Evolutionary conservation across 176 grass and related monocot genomes (phyloP).

Genomic region (Thalia dealbata): DNA sequence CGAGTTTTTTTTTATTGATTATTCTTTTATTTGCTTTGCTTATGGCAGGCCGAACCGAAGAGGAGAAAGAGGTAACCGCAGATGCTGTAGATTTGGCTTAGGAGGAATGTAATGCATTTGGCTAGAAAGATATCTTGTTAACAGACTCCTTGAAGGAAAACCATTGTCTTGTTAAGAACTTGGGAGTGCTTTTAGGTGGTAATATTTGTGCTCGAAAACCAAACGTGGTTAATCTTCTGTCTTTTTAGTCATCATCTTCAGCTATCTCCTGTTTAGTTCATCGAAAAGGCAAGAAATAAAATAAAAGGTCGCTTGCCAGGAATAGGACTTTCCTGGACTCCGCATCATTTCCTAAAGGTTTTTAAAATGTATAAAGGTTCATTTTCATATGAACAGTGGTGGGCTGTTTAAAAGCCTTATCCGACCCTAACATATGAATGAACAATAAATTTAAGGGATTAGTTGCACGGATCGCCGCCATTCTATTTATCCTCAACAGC

Average conservation of each 20-base stretch:
- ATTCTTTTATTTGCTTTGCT: neutral
- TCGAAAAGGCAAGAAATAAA: neutral
- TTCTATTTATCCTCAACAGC: too few relatives aligned
- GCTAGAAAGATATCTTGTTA: conserved; percentile 25
- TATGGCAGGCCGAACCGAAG: conserved; percentile 57
- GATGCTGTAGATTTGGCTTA: conserved; percentile 3
- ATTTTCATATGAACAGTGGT: too few relatives aligned
- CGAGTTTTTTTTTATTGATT: too few relatives aligned
- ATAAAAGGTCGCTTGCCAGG: neutral
- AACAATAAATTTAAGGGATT: too few relatives aligned
- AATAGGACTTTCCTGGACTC: too few relatives aligned
- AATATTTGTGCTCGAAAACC: neutral
- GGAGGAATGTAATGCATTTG: conserved; percentile 22
- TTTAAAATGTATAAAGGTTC: too few relatives aligned
- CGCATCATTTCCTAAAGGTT: too few relatives aligned
- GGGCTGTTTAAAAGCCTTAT: too few relatives aligned
- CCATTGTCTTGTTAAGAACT: conserved; percentile 11
- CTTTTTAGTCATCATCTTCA: neutral
- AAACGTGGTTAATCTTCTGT: neutral
- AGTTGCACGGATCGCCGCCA: too few relatives aligned
- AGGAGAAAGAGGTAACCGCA: conserved; percentile 58
- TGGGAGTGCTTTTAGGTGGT: conserved; percentile 12
- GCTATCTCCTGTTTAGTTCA: neutral
- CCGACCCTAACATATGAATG: too few relatives aligned
- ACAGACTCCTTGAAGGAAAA: conserved; percentile 26